Evolutionary conservation across 176 grass and related monocot genomes (phyloP).

Genomic region (Secale cereale): DNA sequence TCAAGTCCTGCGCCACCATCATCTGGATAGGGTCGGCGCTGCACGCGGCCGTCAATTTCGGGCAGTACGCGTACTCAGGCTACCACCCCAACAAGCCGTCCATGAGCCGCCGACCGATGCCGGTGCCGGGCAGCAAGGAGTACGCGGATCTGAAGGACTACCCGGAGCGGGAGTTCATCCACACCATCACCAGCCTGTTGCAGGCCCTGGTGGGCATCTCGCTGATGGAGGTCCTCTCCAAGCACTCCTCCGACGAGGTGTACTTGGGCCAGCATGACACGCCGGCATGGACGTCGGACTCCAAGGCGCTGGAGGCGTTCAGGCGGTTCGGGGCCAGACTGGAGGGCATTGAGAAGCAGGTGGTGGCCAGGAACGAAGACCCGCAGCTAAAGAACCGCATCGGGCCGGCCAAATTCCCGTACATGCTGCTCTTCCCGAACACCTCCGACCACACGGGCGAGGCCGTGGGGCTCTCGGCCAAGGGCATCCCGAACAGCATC

Average conservation of each 20-base stretch:
- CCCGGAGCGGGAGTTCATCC: background rate
- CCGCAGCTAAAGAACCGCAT: conserved; percentile 25
- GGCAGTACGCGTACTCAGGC: conserved; percentile 46
- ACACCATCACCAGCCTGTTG: background rate
- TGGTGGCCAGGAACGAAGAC: conserved; percentile 7
- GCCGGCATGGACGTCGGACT: background rate
- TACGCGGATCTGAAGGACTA: background rate
- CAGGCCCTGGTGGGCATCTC: background rate
- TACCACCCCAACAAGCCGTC: background rate
- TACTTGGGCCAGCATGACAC: background rate
- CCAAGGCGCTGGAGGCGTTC: conserved; percentile 15
- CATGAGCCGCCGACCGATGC: background rate
- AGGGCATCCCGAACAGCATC: conserved; percentile 47
- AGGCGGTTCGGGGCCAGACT: background rate
- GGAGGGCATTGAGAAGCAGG: conserved; percentile 18
- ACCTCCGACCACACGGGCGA: conserved; percentile 15
- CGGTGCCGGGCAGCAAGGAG: background rate
- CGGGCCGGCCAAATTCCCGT: conserved; percentile 34
- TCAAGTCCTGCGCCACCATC: conserved; percentile 43
- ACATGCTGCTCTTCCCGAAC: conserved; percentile 47
- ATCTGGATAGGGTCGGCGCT: conserved; percentile 52
- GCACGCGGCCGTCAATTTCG: conserved; percentile 57
- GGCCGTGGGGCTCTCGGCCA: conserved; percentile 13
- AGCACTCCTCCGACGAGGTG: background rate
- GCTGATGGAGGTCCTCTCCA: background rate